These are phyloP conservation scores for Coniosporium apollinis DNA, from an alignment of 495 filamentous ascomycete species.

Conservation along the genomic window DNA sequence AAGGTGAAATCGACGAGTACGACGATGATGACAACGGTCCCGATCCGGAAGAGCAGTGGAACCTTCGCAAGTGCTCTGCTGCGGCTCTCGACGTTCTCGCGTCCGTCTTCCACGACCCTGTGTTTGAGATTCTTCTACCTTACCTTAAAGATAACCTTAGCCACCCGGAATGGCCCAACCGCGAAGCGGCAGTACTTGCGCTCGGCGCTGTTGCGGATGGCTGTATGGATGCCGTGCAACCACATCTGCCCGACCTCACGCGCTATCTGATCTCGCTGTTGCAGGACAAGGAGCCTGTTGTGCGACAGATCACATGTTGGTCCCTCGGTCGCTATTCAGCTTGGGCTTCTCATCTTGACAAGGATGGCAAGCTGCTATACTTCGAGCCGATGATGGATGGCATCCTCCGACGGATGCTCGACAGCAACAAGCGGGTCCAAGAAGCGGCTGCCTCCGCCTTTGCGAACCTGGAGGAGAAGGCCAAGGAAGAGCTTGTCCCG, in stretches of 20 bases:
- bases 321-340: constrained; percentile 83
- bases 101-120: constrained; percentile 67
- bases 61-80: constrained; percentile 90
- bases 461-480: constrained; percentile 89
- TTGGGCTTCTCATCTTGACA: constrained; percentile 69
- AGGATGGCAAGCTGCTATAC: constrained; percentile 51
- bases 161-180: constrained; percentile 77
- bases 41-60: constrained; percentile 89
- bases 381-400: constrained; percentile 98
- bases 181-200: constrained; percentile 88
- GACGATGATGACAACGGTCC: constrained; percentile 53
- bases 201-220: constrained; percentile 91
- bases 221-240: constrained; percentile 76
- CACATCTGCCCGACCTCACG: constrained; percentile 79
- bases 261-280: constrained; percentile 81
- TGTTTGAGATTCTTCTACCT: constrained; percentile 82
- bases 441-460: constrained; percentile 94
- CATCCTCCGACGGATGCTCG: constrained; percentile 82
- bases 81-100: constrained; percentile 91
- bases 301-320: constrained; percentile 97
- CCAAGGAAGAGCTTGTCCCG: constrained; percentile 56
- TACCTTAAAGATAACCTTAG: constrained; percentile 83
- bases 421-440: constrained; percentile 94
- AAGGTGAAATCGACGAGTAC: constrained; percentile 74
- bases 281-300: constrained; percentile 74